Evolutionary conservation across 2,329 filamentous ascomycete genomes (phyloP).

Genomic region (Alternaria infectoria): DNA sequence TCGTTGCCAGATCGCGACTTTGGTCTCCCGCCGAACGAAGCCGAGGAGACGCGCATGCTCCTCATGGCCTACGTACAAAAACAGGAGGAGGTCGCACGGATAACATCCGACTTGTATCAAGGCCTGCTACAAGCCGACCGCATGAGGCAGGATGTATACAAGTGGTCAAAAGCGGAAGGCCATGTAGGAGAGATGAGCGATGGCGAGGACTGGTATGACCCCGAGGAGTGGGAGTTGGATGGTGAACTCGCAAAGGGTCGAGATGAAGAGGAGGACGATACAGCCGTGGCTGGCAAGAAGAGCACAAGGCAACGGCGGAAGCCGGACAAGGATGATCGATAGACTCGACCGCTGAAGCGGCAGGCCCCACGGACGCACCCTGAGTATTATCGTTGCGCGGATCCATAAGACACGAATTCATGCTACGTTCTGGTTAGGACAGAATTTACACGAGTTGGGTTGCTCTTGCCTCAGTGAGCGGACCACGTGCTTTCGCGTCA

Average conservation of each 20-base stretch:
- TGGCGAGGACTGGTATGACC: constrained; percentile 88
- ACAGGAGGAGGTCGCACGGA: constrained; percentile 81
- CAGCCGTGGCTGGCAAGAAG: constrained; percentile 57
- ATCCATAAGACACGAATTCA: constrained; percentile 16
- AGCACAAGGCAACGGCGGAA: constrained; percentile 50
- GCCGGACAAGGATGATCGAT: constrained; percentile 47
- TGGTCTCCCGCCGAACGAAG: constrained; percentile 74
- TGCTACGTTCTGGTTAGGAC: neutral
- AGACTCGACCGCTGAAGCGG: constrained; percentile 3
- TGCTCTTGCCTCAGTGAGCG: constrained; percentile 20
- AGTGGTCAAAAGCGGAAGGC: constrained; percentile 79
- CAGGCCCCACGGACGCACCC: neutral
- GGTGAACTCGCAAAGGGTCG: constrained; percentile 81
- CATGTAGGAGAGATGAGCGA: constrained; percentile 82
- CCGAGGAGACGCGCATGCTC: constrained; percentile 76
- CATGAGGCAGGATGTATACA: constrained; percentile 72
- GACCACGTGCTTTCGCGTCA: constrained; percentile 15
- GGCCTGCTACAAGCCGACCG: constrained; percentile 76
- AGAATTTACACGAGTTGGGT: neutral
- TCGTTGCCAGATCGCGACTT: constrained; percentile 72
- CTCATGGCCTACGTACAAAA: constrained; percentile 82
- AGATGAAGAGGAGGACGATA: constrained; percentile 78
- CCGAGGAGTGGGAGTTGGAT: constrained; percentile 76
- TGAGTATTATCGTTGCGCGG: constrained; percentile 16
- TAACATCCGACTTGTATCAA: constrained; percentile 70